Conservation (phyloP, 331 rosid genomes). For the Malus hybrid region DNA sequence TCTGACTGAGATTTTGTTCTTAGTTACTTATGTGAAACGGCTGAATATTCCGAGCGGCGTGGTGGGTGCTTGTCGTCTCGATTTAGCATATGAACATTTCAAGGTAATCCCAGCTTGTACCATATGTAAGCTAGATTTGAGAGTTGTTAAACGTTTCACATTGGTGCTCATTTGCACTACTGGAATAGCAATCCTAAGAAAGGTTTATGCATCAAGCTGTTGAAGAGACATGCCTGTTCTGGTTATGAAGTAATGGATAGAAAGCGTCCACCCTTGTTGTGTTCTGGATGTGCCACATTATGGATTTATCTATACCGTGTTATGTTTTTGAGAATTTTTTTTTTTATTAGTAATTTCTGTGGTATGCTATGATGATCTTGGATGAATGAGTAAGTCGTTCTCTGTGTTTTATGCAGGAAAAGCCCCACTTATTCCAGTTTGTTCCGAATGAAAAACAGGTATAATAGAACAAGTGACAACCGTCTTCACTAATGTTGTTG, state of each 20-base stretch:
- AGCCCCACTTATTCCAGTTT: slow-evolving; percentile 87
- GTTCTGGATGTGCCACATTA: background rate
- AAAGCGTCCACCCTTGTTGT: background rate
- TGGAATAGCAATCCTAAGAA: background rate
- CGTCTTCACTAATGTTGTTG: background rate
- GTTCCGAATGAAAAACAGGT: slow-evolving; percentile 99
- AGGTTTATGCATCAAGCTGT: background rate
- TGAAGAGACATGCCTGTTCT: background rate
- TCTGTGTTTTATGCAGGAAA: slow-evolving; percentile 57
- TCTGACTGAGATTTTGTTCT: slow-evolving; percentile 26
- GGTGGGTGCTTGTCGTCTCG: slow-evolving; percentile 98
- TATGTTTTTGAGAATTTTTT: background rate
- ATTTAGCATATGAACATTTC: slow-evolving; percentile 89
- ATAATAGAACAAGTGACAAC: background rate
- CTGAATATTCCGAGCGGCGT: slow-evolving; percentile 97
- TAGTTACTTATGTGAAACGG: slow-evolving; percentile 86
- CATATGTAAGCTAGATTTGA: background rate
- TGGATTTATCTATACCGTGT: background rate
- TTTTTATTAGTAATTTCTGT: background rate
- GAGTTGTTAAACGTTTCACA: background rate
- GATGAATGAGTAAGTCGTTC: slow-evolving; percentile 11
- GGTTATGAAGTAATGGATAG: background rate
- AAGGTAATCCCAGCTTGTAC: slow-evolving; percentile 46
- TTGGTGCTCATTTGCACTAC: background rate
- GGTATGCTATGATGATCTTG: background rate